Base-by-base conservation (phyloP, 176 grass and related monocot species). In the Hyparrhenia diplandra region DNA sequence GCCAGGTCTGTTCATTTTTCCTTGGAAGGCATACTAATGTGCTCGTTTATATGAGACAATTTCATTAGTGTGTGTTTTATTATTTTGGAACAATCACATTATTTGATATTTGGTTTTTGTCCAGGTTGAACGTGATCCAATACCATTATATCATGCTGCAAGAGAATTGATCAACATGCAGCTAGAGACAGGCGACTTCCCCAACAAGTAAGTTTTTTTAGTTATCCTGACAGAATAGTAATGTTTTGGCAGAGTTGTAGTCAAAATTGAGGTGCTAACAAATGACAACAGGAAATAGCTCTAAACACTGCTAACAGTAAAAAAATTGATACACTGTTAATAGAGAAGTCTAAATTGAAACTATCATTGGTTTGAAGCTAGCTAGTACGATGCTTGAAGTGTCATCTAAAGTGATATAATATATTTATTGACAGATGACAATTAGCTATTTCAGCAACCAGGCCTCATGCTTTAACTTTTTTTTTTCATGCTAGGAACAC, bases 111-210 rank as follows among this genome's bases (percentile, higher is more conserved):
- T 71, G n/a, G 16, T n/a, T 28, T 17, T 12, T 28, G 11, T 0
- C 11, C 4, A 87, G 86, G 73, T 67, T 73, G 73, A 83, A 13
- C 69, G 86, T 35, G 80, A 88, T 52, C 64, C 79, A 49, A 43
- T 37, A 17, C 73, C 86, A 21, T 29, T 88, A 42, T 58, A 79
- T 27, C 24, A 6, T 61, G 66, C 73, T 34, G 49, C 85, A 20
- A 88, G 63, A 30, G 21, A 78, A 21, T 32, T 88, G 13, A 74
- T 88, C 13, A 88, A 79, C 59, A 62, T 83, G 31, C 78, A 81
- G 64, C 29, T 71, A 39, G 78, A 81, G 20, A 70, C 64, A 39
- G 78, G 78, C 3, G 47, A 81, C 0, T 81, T 81, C 78, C 78
- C 0, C 78, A 81, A 14, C 78, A 81, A 24, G 78, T 81, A 54